phyloP scores from a whole-genome alignment of 805 yeast species.

The Zygosaccharomyces gambellarensis region DNA sequence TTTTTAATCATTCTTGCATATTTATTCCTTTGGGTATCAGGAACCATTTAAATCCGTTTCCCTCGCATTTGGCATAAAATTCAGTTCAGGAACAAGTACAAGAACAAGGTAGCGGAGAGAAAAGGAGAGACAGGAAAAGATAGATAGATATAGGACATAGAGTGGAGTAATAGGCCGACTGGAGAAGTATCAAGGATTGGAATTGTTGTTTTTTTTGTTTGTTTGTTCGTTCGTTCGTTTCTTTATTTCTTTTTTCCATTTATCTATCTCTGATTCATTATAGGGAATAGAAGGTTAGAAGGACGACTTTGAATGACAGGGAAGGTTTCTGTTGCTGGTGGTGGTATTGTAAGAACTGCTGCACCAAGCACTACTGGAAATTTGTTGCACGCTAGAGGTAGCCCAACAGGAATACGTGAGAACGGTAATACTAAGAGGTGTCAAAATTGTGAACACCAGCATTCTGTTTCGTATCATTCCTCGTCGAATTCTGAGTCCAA shows the following conservation, averaged over 20 bases:
- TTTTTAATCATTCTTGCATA: constrained; percentile 1
- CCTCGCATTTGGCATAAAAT: constrained; percentile 2
- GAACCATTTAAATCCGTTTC: background rate
- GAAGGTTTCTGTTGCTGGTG: background rate
- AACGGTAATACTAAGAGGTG: background rate
- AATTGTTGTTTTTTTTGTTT: background rate
- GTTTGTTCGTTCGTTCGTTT: background rate
- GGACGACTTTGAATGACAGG: constrained; percentile 3
- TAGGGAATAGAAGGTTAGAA: background rate
- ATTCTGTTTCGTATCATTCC: constrained; percentile 20
- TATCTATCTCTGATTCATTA: no score
- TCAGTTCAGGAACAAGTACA: background rate
- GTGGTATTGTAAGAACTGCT: background rate
- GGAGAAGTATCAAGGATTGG: background rate
- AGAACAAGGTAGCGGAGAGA: background rate
- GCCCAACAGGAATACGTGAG: background rate
- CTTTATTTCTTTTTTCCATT: background rate
- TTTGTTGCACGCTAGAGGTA: constrained; percentile 1
- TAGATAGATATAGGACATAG: background rate
- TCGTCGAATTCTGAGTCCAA: constrained; percentile 25
- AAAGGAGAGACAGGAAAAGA: constrained; percentile 1
- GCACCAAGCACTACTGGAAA: background rate
- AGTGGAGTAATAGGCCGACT: background rate
- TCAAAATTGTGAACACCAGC: constrained; percentile 8
- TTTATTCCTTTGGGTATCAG: constrained; percentile 1